Conservation (phyloP, 306 rosid genomes). For the Rosa lucieae region DNA sequence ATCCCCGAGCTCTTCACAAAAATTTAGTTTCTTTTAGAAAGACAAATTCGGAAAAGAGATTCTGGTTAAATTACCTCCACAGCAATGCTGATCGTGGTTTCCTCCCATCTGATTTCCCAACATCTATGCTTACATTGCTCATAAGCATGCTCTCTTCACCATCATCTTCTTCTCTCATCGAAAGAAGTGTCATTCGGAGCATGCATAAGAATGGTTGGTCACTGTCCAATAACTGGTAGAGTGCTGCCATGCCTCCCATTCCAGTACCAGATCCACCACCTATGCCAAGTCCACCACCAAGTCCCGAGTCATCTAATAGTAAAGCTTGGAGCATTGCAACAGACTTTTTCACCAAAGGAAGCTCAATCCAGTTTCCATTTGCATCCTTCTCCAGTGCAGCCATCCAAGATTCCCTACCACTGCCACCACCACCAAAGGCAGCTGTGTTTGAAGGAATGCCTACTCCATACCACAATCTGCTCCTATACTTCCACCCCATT, state of each 20-base stretch:
- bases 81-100: conserved; percentile 70
- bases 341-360: conserved; percentile 85
- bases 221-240: conserved; percentile 94
- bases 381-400: conserved; percentile 81
- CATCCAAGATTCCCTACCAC: conserved; percentile 88
- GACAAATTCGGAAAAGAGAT: neutral
- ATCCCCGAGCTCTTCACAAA: neutral
- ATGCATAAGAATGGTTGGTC: conserved; percentile 98
- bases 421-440: conserved; percentile 85
- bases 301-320: conserved; percentile 89
- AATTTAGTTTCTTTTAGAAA: neutral
- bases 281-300: conserved; percentile 98
- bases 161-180: conserved; percentile 91
- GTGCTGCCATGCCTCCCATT: conserved; percentile 97
- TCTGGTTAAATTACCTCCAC: conserved; percentile 68
- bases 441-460: conserved; percentile 68
- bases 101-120: conserved; percentile 62
- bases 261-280: conserved; percentile 99
- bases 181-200: conserved; percentile 97
- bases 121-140: conserved; percentile 50
- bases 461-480: conserved; percentile 96
- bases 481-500: conserved; percentile 91
- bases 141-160: conserved; percentile 59
- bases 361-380: conserved; percentile 81
- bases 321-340: conserved; percentile 95